These are phyloP conservation scores for Saccharomycopsis sp. DNA, from an alignment of 805 yeast species.

Conservation along the genomic window DNA sequence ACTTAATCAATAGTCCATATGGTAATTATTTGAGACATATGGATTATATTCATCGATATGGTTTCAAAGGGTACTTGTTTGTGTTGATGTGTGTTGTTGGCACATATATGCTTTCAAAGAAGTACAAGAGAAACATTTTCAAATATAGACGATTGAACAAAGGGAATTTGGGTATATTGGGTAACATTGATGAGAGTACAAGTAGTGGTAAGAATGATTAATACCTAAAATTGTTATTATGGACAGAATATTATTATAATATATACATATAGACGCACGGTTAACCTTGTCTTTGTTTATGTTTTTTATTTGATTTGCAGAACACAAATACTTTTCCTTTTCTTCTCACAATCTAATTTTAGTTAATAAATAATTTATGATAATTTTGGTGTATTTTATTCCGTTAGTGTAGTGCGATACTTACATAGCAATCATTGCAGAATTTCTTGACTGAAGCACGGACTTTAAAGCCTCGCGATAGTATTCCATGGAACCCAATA, in stretches of 20 bases:
- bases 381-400: too few species aligned
- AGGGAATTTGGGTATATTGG: conserved; percentile 18
- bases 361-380: neutral
- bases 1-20: conserved; percentile 40
- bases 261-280: neutral
- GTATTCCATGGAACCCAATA: conserved; percentile 12
- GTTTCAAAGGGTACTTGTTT: conserved; percentile 37
- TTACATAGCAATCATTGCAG: conserved; percentile 76
- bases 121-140: conserved; percentile 5
- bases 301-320: conserved; percentile 89
- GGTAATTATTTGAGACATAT: conserved; percentile 32
- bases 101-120: conserved; percentile 1
- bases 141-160: conserved; percentile 2
- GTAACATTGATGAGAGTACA: conserved; percentile 15
- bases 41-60: conserved; percentile 39
- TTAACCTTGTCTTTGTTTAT: conserved; percentile 86
- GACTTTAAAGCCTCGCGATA: conserved; percentile 76
- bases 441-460: conserved; percentile 89
- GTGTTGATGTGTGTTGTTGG: conserved; percentile 7
- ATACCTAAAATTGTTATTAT: neutral
- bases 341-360: conserved; percentile 76
- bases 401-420: too few species aligned
- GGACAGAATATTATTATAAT: neutral
- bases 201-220: conserved; percentile 4
- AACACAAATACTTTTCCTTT: conserved; percentile 91